Evolutionary conservation across 2,329 filamentous ascomycete species (phyloP), one percentile per base, ranked within the genome.

Genomic region (Penicillium sp.): DNA sequence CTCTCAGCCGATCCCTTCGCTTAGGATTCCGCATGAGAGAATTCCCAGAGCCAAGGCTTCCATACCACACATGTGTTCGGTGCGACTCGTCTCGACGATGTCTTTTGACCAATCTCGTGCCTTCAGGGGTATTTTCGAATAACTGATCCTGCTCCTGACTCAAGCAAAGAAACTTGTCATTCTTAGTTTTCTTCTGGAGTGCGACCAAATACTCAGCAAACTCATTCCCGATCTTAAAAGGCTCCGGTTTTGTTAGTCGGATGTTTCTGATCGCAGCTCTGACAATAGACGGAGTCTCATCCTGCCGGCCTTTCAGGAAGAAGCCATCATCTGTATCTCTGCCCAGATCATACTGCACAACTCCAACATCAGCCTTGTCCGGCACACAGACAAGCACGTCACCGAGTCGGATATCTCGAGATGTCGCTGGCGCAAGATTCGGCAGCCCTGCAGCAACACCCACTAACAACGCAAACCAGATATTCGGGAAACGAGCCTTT

Each of bases 381-480:
- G 65, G 57, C 1, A 71, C 42, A 7, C 62, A 66, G 1, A 76
- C 68, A 5, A 76, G 64, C 0, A 75, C 64, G 59, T 75, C 70
- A 1, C 72, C 73, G 18, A 75, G 64, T 2, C 72, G 68, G 12
- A 75, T 75, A 57, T 75, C 72, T 1, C 61, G 60, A 2, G 64
- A 62, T 0, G 70, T 28, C 1, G 46, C 49, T 2, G 71, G 58
- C 26, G n/a, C n/a, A n/a, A n/a, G n/a, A n/a, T 68, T 62, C 0
- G 70, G 72, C 1, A 75, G 64, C 0, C 72, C 72, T 0, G 70
- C 67, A 4, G 69, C 70, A 9, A 75, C 64, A 24, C 72, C 72
- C 11, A 75, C 70, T 1, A 75, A 62, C 1, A 76, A 61, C 0
- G 69, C 69, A 33, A 73, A 72, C 66, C 68, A 70, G 14, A 76